phyloP scores from a whole-genome alignment of 192 early-diverging fungal genomes.

The Gigaspora rosea region DNA sequence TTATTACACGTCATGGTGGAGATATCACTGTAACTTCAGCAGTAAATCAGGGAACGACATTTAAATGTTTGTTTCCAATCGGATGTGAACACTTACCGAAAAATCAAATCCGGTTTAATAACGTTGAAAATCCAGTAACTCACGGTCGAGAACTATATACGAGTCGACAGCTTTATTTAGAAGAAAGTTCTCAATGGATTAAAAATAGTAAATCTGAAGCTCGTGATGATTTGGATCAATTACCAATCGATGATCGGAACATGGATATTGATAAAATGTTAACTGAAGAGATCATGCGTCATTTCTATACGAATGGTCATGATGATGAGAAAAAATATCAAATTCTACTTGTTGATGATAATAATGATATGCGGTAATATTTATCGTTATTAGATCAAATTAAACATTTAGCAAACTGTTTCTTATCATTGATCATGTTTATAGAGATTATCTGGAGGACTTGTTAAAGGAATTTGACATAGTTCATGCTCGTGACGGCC shows the following conservation, averaged over 20 bases:
- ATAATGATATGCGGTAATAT: not conserved
- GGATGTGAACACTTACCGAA: conserved; percentile 50
- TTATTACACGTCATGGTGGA: too few species aligned
- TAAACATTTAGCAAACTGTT: not conserved
- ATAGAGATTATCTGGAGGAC: conserved; percentile 32
- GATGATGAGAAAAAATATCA: not conserved
- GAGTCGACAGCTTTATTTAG: conserved; percentile 35
- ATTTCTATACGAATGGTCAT: too few species aligned
- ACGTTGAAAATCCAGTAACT: not conserved
- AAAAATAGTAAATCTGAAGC: not conserved
- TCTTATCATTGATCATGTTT: not conserved
- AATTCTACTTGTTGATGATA: conserved; percentile 50
- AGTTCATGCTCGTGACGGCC: conserved; percentile 39
- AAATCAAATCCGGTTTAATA: conserved; percentile 37
- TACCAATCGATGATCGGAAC: too few species aligned
- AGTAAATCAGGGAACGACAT: too few species aligned
- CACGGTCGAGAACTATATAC: conserved; percentile 1
- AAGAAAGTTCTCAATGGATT: conserved; percentile 40
- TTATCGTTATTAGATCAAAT: not conserved
- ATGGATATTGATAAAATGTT: too few species aligned
- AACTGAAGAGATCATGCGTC: too few species aligned
- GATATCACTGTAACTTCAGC: too few species aligned
- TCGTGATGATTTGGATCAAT: too few species aligned
- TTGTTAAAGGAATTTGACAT: conserved; percentile 42
- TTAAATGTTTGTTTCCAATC: conserved; percentile 39